Conservation (phyloP, 306 rosid genomes). For the Lithocarpus polystachyus region DNA sequence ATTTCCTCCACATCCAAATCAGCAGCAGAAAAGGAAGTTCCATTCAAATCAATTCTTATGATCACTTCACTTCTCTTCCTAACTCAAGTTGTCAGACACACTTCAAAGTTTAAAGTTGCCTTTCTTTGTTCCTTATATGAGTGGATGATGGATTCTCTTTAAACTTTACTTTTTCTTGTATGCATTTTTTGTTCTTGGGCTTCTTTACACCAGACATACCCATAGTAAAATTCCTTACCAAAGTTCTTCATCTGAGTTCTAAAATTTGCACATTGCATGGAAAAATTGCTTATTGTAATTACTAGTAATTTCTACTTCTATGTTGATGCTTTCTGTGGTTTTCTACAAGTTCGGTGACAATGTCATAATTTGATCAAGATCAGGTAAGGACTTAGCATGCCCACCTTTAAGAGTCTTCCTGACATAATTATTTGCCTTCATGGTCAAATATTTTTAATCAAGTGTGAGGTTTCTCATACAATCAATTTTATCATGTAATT, state of each 20-base stretch:
- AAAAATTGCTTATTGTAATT: too few relatives aligned
- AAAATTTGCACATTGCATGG: too few relatives aligned
- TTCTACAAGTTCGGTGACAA: slow-evolving; percentile 81
- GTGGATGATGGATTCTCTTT: not conserved
- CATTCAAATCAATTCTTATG: not conserved
- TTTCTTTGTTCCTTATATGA: not conserved
- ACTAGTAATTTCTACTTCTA: too few relatives aligned
- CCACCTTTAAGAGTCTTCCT: slow-evolving; percentile 8
- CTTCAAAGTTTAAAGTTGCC: not conserved
- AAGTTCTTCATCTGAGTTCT: too few relatives aligned
- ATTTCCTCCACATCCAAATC: not conserved
- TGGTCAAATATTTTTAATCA: not conserved
- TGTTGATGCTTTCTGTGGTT: not conserved
- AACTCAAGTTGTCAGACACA: not conserved
- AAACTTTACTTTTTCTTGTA: not conserved
- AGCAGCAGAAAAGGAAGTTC: not conserved
- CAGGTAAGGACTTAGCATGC: slow-evolving; percentile 37
- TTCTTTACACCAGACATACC: too few relatives aligned
- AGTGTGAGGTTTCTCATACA: not conserved
- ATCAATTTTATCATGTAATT: not conserved
- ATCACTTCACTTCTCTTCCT: not conserved
- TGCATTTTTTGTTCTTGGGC: too few relatives aligned
- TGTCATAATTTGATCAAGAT: slow-evolving; percentile 73
- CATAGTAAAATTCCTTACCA: too few relatives aligned
- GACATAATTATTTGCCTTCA: slow-evolving; percentile 8